Evolutionary conservation across 495 filamentous ascomycete species (phyloP), one percentile per base, ranked within the genome.

Genomic region (Amphirosellinia nigrospora): DNA sequence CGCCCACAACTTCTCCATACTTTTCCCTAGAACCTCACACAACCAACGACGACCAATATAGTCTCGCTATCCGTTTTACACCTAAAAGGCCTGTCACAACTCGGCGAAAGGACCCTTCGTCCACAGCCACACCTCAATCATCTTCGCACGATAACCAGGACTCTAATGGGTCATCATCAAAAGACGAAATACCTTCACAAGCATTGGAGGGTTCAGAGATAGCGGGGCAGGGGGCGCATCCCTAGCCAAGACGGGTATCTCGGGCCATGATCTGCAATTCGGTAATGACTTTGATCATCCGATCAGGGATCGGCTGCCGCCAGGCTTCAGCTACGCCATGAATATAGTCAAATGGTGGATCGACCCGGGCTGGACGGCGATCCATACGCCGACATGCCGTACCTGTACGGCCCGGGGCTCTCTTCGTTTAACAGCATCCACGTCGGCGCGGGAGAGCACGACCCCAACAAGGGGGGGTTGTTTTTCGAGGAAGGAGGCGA

Each of bases 271-370:
- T 64, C 86, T 98, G 1, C 85, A 97, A 41, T 97, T 94, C 68
- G 95, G 95, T 21, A 98, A 98, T 78, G 92, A 97, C 80, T 97
- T 98, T 70, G 93, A 96, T 72, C 87, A 90, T 32, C 92, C 94
- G 0, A 93, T 99, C 68, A 88, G 93, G 46, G 90, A 96, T 72
- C 85, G 89, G n/a, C 83, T 99, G 0, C 96, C 96, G 0, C 91
- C 91, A 0, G 95, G 94, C 6, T 97, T 97, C 77, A 86, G 85
- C 60, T 88, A 91, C 0, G 93, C 93, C 0, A 89, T 97, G 79
- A 90, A 87, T 36, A 87, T 97, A 7, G 92, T 94, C 19, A 92
- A 92, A 77, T 94, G 92, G 89, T 87, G 86, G 71, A 87, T 98
- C 55, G 96, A 99, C 75, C 95, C 0, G 91, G 92, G 0, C 82